A percentile compares a stretch with the other conserved stretches of the same genome.
These are phyloP conservation scores for Hibiscus trionum DNA, from an alignment of 345 rosid species.

Conservation along the genomic window DNA sequence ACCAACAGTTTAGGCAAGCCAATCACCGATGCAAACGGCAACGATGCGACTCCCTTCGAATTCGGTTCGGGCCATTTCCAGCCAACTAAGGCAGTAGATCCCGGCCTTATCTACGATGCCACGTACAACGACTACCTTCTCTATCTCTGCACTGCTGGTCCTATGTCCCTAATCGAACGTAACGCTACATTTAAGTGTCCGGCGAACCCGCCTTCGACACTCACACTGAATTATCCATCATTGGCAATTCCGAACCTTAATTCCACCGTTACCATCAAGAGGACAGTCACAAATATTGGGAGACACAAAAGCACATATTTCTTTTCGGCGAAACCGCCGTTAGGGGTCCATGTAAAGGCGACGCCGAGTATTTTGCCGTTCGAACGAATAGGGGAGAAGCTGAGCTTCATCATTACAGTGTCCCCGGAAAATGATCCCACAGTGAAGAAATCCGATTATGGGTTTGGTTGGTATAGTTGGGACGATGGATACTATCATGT, in stretches of 20 bases:
- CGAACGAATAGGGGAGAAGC: slow-evolving; percentile 36
- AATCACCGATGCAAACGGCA: slow-evolving; percentile 39
- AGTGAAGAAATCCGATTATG: slow-evolving; percentile 18
- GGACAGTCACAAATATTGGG: slow-evolving; percentile 74
- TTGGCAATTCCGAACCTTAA: slow-evolving; percentile 39
- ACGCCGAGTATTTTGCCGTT: slow-evolving; percentile 43
- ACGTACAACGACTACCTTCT: slow-evolving; percentile 42
- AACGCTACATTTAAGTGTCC: slow-evolving; percentile 42
- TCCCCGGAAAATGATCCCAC: not conserved
- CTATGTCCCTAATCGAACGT: not conserved
- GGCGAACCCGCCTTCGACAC: slow-evolving; percentile 15
- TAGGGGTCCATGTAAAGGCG: slow-evolving; percentile 39
- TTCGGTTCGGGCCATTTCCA: slow-evolving; percentile 63
- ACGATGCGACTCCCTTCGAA: slow-evolving; percentile 45
- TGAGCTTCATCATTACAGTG: slow-evolving; percentile 43
- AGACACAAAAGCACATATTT: slow-evolving; percentile 28
- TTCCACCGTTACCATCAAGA: slow-evolving; percentile 24
- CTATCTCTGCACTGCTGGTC: slow-evolving; percentile 42
- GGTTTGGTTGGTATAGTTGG: slow-evolving; percentile 78
- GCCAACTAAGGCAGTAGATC: slow-evolving; percentile 57
- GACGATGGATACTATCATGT: slow-evolving; percentile 45
- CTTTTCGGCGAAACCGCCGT: slow-evolving; percentile 34
- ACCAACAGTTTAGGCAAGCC: slow-evolving; percentile 36
- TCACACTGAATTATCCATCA: slow-evolving; percentile 68
- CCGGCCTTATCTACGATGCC: slow-evolving; percentile 75